Base-by-base conservation (phyloP, 2,329 filamentous ascomycete species). In the Drechslera avenae region DNA sequence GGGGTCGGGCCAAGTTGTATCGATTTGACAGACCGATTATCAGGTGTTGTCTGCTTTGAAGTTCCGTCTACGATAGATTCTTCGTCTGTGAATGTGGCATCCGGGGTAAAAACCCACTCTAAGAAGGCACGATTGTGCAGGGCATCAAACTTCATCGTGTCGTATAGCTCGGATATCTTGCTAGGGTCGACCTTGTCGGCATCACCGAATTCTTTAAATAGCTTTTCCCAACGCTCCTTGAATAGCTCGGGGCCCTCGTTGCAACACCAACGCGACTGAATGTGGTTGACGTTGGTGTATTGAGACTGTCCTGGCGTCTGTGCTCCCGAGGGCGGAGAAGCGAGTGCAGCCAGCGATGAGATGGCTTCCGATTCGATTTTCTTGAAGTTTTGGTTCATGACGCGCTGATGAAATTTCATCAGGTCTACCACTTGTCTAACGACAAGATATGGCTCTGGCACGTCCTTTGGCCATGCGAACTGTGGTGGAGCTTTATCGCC, bases 101-200 rank as follows among this genome's bases (percentile, higher is more conserved):
- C 87, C 1, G 94, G 94, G 13, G 91, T 96, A 64, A 99, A 99
- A 0, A 97, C 88, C 90, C 94, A 97, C 73, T 99, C 94, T 3
- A 99, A 79, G 67, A 99, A 99, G 56, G 91, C 90, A 2, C 94
- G 86, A 69, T 99, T 99, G 75, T 99, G 95, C 12, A 99, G 81
- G 1, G 94, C 94, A 72, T 99, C 94, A 59, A 97, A 99, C 74
- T 99, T 99, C 94, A 99, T 97, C 16, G 93, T 97, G 73, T 99
- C 94, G 73, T 99, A 99, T 2, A 99, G 83, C 76, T 99, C 94
- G 4, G 91, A 97, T 56, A 99, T 93, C 78, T 99, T 99, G 80
- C 92, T 96, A 14, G 95, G 95, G 73, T 99, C 94, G 14, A 97
- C 91, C 78, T 99, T 99, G 67, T 99, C 94, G 1, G 90, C 88